phyloP scores from a whole-genome alignment of 2,329 filamentous ascomycete genomes.

The Gnomoniopsis sp. region DNA sequence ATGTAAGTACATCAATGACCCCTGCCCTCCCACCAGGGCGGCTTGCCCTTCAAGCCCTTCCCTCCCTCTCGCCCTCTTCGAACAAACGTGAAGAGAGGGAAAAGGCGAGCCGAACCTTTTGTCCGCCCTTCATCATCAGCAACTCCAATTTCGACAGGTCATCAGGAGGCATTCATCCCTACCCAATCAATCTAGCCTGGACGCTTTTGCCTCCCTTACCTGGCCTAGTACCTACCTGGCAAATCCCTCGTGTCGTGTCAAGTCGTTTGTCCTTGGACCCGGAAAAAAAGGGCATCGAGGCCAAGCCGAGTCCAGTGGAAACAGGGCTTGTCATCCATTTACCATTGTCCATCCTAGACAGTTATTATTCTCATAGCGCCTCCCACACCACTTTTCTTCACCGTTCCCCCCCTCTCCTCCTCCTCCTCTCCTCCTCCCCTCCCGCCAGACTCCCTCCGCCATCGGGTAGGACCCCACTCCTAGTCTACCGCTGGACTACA shows the following conservation, averaged over 20 bases:
- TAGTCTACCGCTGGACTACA: too few relatives aligned
- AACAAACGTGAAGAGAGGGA: background rate
- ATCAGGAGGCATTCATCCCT: background rate
- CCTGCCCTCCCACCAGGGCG: background rate
- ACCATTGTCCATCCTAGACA: background rate
- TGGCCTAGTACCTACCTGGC: background rate
- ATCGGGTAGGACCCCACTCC: background rate
- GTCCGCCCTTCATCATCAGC: background rate
- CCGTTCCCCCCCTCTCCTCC: background rate
- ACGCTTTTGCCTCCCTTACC: background rate
- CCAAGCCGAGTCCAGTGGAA: background rate
- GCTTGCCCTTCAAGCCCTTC: background rate
- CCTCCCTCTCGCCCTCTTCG: background rate
- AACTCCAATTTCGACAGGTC: background rate
- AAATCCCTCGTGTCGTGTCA: background rate
- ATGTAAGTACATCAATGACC: background rate
- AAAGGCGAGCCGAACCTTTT: background rate
- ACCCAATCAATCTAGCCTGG: background rate
- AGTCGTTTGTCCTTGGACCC: background rate
- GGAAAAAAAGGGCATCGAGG: background rate
- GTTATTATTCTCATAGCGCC: background rate
- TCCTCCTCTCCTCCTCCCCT: background rate
- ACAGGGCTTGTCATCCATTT: background rate
- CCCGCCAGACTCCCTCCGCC: background rate
- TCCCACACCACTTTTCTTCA: background rate